Base-by-base conservation (phyloP, 2,329 filamentous ascomycete genomes). In the Alternaria tenuissima region DNA sequence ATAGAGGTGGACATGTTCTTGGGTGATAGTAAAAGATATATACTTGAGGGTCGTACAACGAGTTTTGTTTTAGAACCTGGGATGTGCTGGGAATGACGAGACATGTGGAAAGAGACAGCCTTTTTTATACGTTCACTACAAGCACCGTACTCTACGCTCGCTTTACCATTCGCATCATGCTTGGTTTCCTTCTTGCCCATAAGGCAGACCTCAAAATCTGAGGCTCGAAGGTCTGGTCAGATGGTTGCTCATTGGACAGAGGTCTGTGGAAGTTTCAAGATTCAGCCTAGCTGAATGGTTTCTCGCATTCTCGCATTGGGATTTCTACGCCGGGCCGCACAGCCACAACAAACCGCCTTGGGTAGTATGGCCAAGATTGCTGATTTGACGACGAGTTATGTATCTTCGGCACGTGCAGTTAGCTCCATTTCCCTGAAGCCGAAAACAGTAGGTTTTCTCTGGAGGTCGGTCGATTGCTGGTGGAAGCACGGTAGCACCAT, bases 1-100 rank as follows among this genome's bases (percentile, higher is more conserved):
- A 72, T 62, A 30, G 66, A 63, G 3, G 69, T 69, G n/a, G 67
- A 67, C 67, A 70, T 69, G 4, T 30, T 62, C 20, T 7, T 16
- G 11, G 39, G 9, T 14, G 5, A 2, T 41, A 41, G 11, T 41
- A 22, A 4, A 3, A 18, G 32, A 5, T 16, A 22, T 11, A 41
- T 1, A 6, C 39, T 41, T 41, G 39, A 41, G 8, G 7, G 9
- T 7, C 11, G 18, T 22, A 41, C 18, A 22, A 41, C 18, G 39
- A 11, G 5, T 12, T 12, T 22, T 3, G 4, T 22, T 18, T 14
- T 41, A 5, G 6, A 4, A 14, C 7, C 5, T 41, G 39, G 18
- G 18, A 3, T 22, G 16, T 18, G 4, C 5, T 7, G 11, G 14
- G 32, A 16, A 36, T 36, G 32, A 41, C 11, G 11, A 41, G 39